Base-by-base conservation (phyloP, 2,329 filamentous ascomycete species). In the Septoria petroselini region DNA sequence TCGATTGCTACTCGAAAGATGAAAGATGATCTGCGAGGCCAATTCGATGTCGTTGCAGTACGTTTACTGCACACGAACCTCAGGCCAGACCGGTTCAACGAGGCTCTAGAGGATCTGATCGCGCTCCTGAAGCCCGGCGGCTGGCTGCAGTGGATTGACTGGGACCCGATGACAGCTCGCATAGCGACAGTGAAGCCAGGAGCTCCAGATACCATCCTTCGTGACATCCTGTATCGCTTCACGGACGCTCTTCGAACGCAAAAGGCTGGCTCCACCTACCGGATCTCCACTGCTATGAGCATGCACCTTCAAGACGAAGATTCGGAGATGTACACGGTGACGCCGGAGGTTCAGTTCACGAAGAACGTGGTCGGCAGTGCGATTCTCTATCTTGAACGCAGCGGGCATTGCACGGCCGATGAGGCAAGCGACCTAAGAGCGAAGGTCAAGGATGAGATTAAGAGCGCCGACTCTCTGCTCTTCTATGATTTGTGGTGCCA, bases 401-500 rank as follows among this genome's bases (percentile, higher is more conserved):
- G n/a, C 29, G 52, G 50, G 4, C 30, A 18, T 23, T 25, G 51
- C 17, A 47, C 37, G 2, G n/a, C 15, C 11, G 39, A 37, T 6
- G 50, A 55, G 21, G 42, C 46, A 17, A 23, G 35, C 4, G 41
- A 51, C 0, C 9, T 51, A n/a, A 25, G 18, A 7, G 23, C 14
- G 1, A 48, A 50, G 11, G 50, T 53, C 17, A 41, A 41, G 15
- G 41, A 51, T 12, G 57, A 59, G 40, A 52, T 59, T 30, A 43
- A 48, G 12, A 42, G 21, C 2, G 45, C 52, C 9, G 37, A 37
- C 11, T 43, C 52, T 17, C 33, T 59, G 27, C 19, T 57, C 7
- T 59, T 53, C 48, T 59, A 54, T 29, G 57, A 59, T 40, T 27
- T 59, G 14, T 59, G 57, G 57, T 57, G 52, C 31, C 57, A 59